Conservation (phyloP, 495 filamentous ascomycete genomes). For the Aspergillus cristatus region DNA sequence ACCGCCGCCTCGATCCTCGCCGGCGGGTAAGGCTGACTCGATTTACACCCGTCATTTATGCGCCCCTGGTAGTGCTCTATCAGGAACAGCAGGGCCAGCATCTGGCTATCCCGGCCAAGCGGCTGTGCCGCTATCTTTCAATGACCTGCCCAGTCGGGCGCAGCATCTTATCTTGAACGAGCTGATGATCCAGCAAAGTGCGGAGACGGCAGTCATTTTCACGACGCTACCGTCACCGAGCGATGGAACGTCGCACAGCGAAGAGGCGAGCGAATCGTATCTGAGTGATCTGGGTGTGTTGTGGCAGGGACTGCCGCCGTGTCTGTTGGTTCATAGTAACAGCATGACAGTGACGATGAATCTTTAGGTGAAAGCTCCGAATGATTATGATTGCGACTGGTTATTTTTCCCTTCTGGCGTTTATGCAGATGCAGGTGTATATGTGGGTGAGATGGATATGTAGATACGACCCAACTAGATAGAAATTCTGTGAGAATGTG, state of each 20-base stretch:
- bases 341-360: conserved; percentile 88
- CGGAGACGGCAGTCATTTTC: conserved; percentile 71
- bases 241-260: conserved; percentile 62
- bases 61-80: neutral
- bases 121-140: conserved; percentile 64
- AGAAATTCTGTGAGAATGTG: no score
- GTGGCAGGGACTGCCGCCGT: conserved; percentile 58
- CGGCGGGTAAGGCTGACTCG: conserved; percentile 29
- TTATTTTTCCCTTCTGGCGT: no score
- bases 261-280: conserved; percentile 60
- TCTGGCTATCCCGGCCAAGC: conserved; percentile 45
- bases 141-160: conserved; percentile 71
- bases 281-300: conserved; percentile 68
- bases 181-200: conserved; percentile 60
- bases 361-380: conserved; percentile 33
- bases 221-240: conserved; percentile 71
- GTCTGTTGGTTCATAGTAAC: conserved; percentile 76
- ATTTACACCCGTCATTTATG: conserved; percentile 41
- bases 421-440: conserved; percentile 7
- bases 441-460: no score
- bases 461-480: no score
- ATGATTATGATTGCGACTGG: neutral
- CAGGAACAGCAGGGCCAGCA: conserved; percentile 12
- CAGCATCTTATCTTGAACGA: conserved; percentile 84
- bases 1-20: conserved; percentile 25